Base-by-base conservation (phyloP, 106 monocot genomes). In the Xerophyta viscosa region DNA sequence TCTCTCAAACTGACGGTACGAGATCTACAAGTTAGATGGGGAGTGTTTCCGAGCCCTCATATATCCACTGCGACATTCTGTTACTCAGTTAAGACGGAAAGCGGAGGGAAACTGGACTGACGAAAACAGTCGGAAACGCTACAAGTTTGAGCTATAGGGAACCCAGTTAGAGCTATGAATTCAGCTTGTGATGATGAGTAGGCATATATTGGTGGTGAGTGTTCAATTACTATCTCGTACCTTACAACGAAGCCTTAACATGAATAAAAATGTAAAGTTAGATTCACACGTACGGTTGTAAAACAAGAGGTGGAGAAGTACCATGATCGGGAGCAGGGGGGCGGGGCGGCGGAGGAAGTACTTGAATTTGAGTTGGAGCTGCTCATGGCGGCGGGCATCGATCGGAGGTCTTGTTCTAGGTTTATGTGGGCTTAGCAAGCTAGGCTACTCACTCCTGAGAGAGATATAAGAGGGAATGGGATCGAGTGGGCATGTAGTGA, bases 271-370 rank as follows among this genome's bases (percentile, higher is more conserved):
- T n/a, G 4, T 11, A 21, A 41, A 14, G 7, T 8, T 8, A 20
- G 6, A 46, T 23, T 9, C 18, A 12, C 14, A 0, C 8, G 42
- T 57, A 23, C 25, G 6, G 4, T 13, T 33, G 11, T 33, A 11
- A 33, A 11, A 33, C 5, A 5, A 6, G 5, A 6, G 33, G 33
- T 6, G 33, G 7, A 6, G 11, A 5, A 11, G 5, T 6, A 83
- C 78, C 78, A 84, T 5, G 78, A 84, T 7, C 58, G 50, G 37
- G 57, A 31, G 29, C 54, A 71, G 2, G 64, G 17, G 10, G 47
- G 20, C 17, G 62, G 1, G 8, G 62, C 33, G 27, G 54, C 46
- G 33, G 63, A 12, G 9, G 58, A 8, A 25, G 68, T 8, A 46
- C 66, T 37, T 1, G 68, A 15, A 52, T 62, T 37, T 1, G 55